These are phyloP conservation scores for Thraustochytrium aureum DNA, from an alignment of 352 stramenopile species.

Conservation along the genomic window DNA sequence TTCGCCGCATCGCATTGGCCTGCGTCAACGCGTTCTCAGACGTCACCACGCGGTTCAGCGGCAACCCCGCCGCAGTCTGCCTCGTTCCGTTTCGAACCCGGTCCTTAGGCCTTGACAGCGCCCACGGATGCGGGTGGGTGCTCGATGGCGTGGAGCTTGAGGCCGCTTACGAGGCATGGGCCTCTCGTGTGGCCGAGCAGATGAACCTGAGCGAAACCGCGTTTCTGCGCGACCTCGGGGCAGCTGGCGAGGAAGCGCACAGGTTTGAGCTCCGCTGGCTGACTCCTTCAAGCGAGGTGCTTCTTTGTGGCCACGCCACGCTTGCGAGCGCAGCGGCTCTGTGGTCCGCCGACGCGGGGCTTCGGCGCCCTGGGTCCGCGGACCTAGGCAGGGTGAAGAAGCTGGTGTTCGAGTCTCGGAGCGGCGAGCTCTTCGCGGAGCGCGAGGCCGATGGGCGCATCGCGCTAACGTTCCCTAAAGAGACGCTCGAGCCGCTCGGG, in stretches of 20 bases:
- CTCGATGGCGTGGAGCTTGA: slow-evolving; percentile 37
- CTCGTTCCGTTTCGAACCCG: slow-evolving; percentile 60
- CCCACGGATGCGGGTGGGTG: slow-evolving; percentile 26
- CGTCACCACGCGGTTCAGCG: slow-evolving; percentile 65
- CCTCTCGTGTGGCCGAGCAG: slow-evolving; percentile 75
- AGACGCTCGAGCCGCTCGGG: not conserved
- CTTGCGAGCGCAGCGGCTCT: slow-evolving; percentile 76
- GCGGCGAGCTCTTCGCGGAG: slow-evolving; percentile 12
- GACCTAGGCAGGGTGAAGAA: slow-evolving; percentile 45
- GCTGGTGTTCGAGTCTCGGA: slow-evolving; percentile 66
- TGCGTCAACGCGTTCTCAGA: slow-evolving; percentile 65
- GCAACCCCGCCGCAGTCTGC: slow-evolving; percentile 86
- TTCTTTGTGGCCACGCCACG: slow-evolving; percentile 86
- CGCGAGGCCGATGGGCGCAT: not conserved
- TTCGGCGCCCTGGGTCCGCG: not conserved
- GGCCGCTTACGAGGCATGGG: slow-evolving; percentile 59
- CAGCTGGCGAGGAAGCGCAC: slow-evolving; percentile 1
- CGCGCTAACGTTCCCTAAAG: slow-evolving; percentile 13
- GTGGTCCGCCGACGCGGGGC: slow-evolving; percentile 58
- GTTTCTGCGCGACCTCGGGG: slow-evolving; percentile 65
- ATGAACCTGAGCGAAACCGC: slow-evolving; percentile 90
- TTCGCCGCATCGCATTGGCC: slow-evolving; percentile 58
- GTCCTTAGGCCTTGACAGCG: not conserved
- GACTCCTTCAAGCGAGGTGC: slow-evolving; percentile 67
- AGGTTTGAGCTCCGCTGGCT: slow-evolving; percentile 57